Evolutionary conservation across 768 basidiomycete species (phyloP).

Genomic region (Trametes elegans): DNA sequence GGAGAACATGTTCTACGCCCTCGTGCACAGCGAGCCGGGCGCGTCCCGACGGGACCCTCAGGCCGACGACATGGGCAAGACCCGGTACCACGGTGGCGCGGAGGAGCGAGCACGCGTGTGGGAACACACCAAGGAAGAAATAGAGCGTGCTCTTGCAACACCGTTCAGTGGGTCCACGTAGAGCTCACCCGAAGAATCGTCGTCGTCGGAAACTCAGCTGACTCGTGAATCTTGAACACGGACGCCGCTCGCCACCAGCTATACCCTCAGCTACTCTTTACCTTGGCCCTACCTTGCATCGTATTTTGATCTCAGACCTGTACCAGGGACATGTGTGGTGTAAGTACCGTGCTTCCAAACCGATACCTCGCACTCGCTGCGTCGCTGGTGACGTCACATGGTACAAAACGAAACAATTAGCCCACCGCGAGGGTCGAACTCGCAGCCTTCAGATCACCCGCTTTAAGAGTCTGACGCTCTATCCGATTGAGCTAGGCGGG

Average conservation of each 20-base stretch:
- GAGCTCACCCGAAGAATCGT: too few species aligned
- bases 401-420: constrained; percentile 32
- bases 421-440: constrained; percentile 65
- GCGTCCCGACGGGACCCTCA: constrained; percentile 1
- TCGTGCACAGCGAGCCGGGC: constrained; percentile 15
- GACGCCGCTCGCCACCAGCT: too few species aligned
- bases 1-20: constrained; percentile 17
- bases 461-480: constrained; percentile 63
- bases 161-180: too few species aligned
- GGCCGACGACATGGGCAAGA: constrained; percentile 22
- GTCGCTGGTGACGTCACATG: too few species aligned
- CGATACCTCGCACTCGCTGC: too few species aligned
- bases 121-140: constrained; percentile 22
- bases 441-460: constrained; percentile 55
- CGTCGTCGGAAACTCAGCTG: too few species aligned
- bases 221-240: too few species aligned
- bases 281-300: too few species aligned
- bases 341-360: too few species aligned
- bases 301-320: too few species aligned
- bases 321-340: too few species aligned
- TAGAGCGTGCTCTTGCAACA: constrained; percentile 3
- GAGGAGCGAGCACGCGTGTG: constrained; percentile 16
- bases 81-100: constrained; percentile 12
- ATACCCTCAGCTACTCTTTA: too few species aligned
- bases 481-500: constrained; percentile 19